Base-by-base conservation (phyloP, 805 yeast species). In the Candida montana region DNA sequence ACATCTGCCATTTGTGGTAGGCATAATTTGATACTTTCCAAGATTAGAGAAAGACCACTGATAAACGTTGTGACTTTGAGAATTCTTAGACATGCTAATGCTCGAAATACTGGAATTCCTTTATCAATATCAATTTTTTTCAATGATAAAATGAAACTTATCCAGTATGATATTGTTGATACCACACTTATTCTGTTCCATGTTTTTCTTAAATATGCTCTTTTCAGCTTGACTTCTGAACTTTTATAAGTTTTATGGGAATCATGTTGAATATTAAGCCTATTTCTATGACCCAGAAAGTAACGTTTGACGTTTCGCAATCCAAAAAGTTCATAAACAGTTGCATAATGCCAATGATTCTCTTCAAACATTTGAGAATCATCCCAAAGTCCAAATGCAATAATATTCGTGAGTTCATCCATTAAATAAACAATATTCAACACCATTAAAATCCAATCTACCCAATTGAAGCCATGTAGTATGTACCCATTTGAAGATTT, bases 171-270 rank as follows among this genome's bases (percentile, higher is more conserved):
- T 0, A 78, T 44, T 23, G 84, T 73, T 0, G 96, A 79, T 0
- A 86, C 53, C 38, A 88, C 74, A 61, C 91, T 98, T 12, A 90
- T 65, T 46, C 90, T 73, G 51, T 89, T 87, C 97, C 97, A 91
- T 44, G 83, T 81, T 38, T 78, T 76, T 44, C 95, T 68, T 32
- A 90, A 58, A 57, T 73, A 87, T 0, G 96, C 95, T 40, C 95
- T 64, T 17, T 71, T 64, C 0, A 57, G 44, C 50, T n/a, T n/a
- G n/a, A n/a, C n/a, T n/a, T n/a, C n/a, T n/a, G 26, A 23, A 7
- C 10, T 23, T 23, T 23, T 23, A 23, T 23, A 23, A 23, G 26
- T 23, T 23, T 10, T 23, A 7, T 23, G 26, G 10, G 10, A 23
- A 7, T 23, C 26, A 23, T 23, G 10, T 23, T 7, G 26, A 23